Evolutionary conservation across 768 basidiomycete species (phyloP), one percentile per base, ranked within the genome.

Genomic region (Hysterangium stoloniferum): DNA sequence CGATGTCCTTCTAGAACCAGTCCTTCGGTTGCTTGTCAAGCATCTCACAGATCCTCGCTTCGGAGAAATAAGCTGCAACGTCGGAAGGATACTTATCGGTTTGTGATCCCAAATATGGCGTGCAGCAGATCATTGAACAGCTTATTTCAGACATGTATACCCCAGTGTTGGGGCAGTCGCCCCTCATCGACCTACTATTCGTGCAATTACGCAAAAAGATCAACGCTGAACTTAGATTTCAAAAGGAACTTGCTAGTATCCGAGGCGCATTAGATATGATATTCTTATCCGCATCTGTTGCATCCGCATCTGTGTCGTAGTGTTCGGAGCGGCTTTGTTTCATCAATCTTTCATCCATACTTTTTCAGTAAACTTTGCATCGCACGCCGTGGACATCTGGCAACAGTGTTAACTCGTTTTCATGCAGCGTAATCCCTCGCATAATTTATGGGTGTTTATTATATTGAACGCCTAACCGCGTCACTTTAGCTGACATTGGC

Each of bases 201-300:
- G 69, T 84, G 24, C 82, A 84, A 31, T 68, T 98, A 36, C 82
- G 81, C 50, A 85, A 82, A 63, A 92, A 93, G 62, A 77, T 98
- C n/a, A 67, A 78, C 35, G 77, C 80, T 33, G 96, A 99, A 65
- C 68, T 97, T 45, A 79, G 76, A 20, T 92, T 99, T 66, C 92
- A 97, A 66, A 78, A 78, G 57, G 90, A 97, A 63, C 68, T 98
- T 45, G 69, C 80, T 54, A 86, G 84, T 67, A 71, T 86, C 45
- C 83, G 79, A 61, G 95, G 93, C 49, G 89, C 91, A 47, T 68
- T 99, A 55, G 85, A 91, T 55, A 97, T 99, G 94, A 71, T 97
- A 50, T 70, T 91, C 53, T 76, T 84, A 27, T 79, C 81, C 20
- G 71, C 72, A 52, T 64, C 71, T 41, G 61, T 78, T 38, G 59